Evolutionary conservation across 352 stramenopile genomes (phyloP), one percentile per base, ranked within the genome.

Genomic region (Phytopythium delawarense): DNA sequence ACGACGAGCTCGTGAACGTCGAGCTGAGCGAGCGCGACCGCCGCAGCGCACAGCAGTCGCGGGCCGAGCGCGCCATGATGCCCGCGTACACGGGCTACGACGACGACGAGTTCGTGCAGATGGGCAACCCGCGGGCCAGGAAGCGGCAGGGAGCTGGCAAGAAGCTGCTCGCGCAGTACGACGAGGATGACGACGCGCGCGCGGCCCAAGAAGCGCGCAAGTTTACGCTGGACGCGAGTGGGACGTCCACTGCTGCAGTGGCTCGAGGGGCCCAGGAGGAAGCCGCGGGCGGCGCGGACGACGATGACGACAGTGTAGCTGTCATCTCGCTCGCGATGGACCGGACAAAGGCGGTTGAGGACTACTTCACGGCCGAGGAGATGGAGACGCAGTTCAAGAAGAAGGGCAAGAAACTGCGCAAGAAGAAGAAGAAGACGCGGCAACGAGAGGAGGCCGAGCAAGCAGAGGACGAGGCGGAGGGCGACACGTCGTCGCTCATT

Each of bases 71-170:
- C 5, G 76, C 84, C 1, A 37, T 55, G 0, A 81, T 92, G 68
- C 88, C 88, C 0, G 81, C 96, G 52, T 99, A 99, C 79, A 87
- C 88, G 13, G 97, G 90, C 0, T 98, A 94, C 65, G 97, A 99
- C 71, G 96, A 99, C 72, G 96, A 98, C 62, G 97, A 99, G 74
- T 99, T 99, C 71, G 81, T 98, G 63, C 79, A 92, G 59, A 75
- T 92, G 62, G 76, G 82, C n/a, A 66, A 65, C 8, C 49, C 39
- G 23, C 44, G 57, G 20, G 40, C 61, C 11, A 80, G 81, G 61
- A 81, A 79, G 51, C 70, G 46, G 21, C 69, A 63, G 61, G 69
- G 71, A 15, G 2, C 15, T 23, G 48, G 28, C 7, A 58, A 42
- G 0, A 81, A 79, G 28, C 56, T 97, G 30, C 54, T 97, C 42